These are phyloP conservation scores for thale cress (Arabidopsis thaliana) DNA, from an alignment of 345 rosid genomes.

Conservation along the genomic window TAIR10.1 NC_003075.7:8996001-8996500, in stretches of 20 bases:
- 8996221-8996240: conserved; percentile 72
- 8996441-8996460: conserved; percentile 66
- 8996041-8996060: conserved; percentile 96
- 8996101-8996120: neutral
- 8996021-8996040: conserved; percentile 87
- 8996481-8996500: conserved; percentile 71
- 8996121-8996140: neutral
- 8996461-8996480: conserved; percentile 47
- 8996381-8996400: conserved; percentile 62
- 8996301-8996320: neutral
- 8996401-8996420: conserved; percentile 64
- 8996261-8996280: conserved; percentile 67
- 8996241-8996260: conserved; percentile 80
- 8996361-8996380: conserved; percentile 59
- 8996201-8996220: conserved; percentile 65
- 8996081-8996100: conserved; percentile 65
- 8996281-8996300: neutral
- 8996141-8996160: neutral
- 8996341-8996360: conserved; percentile 47
- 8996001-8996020: conserved; percentile 86
- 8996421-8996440: conserved; percentile 52
- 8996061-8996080: conserved; percentile 71
- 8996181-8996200: conserved; percentile 67
- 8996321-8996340: neutral
- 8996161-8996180: conserved; percentile 58